Base-by-base conservation (phyloP, 306 rosid genomes). In the Bauhinia variegata region DNA sequence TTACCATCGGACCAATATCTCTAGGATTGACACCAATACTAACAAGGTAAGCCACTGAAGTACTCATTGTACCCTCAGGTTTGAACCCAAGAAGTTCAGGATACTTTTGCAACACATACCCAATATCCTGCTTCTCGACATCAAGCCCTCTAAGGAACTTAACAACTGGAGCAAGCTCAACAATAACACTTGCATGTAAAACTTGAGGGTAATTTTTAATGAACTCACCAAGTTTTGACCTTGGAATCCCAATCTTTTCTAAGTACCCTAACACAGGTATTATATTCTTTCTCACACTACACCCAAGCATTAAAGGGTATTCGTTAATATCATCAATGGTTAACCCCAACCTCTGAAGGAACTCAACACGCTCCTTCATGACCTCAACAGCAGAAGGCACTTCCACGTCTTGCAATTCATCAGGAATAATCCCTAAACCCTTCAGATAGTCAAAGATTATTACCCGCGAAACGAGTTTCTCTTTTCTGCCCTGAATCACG, bases 51-150 rank as follows among this genome's bases (percentile, higher is more conserved):
- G 96, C 97, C 53, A 93, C 99, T 0, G 97, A 86, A 54, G 99
- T 93, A 52, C 97, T 93, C 99, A 93, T 88, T 39, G 99, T 90
- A 71, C 99, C 99, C 66, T 93, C 97, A 38, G 86, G 96, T 79
- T 93, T 93, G 76, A 86, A 93, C 58, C 99, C 97, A 10, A 93
- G 75, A 74, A 93, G 95, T 66, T 93, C 95, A 47, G 99, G 97
- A 65, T 93, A 88, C 75, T 88, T 93, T 52, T 70, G 86, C 84
- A 93, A 70, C 32, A 93, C 96, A 84, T 78, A 93, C 46, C 97
- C 99, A 57, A 90, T 83, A 70, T 93, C 96, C 42, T 78, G 80
- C 72, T 71, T 93, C 72, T 93, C 99, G 14, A 90, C 97, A 73
- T 88, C 97, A 33, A 93, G 92, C 7, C 99, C 99, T 41, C 99